phyloP scores from a whole-genome alignment of 768 basidiomycete species.

The Boletus bicolor region DNA sequence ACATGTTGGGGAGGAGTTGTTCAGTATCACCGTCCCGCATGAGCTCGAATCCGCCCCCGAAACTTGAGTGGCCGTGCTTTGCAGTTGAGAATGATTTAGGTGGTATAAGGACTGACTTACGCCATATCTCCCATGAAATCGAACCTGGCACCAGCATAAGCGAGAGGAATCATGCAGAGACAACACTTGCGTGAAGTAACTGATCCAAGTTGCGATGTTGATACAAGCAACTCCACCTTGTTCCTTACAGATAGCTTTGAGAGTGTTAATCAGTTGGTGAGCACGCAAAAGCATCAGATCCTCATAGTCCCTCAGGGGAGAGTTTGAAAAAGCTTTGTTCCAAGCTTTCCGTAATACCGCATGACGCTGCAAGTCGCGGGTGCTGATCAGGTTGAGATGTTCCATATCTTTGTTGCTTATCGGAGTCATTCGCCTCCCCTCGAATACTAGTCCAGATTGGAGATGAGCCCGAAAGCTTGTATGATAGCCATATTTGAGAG shows the following conservation, averaged over 20 bases:
- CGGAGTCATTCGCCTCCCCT: slow-evolving; percentile 22
- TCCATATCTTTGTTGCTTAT: slow-evolving; percentile 10
- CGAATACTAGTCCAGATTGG: slow-evolving; percentile 12
- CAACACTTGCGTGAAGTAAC: slow-evolving; percentile 21
- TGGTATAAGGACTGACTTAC: slow-evolving; percentile 12
- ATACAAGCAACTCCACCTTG: slow-evolving; percentile 7
- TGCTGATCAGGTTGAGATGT: slow-evolving; percentile 13
- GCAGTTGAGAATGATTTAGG: not conserved
- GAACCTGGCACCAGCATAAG: slow-evolving; percentile 12
- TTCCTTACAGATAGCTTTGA: slow-evolving; percentile 12
- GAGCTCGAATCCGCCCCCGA: slow-evolving; percentile 38
- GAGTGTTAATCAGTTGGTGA: slow-evolving; percentile 14
- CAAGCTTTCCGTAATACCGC: slow-evolving; percentile 28
- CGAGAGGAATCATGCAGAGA: not conserved
- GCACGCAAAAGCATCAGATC: slow-evolving; percentile 23
- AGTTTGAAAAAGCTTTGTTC: slow-evolving; percentile 30
- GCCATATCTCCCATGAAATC: slow-evolving; percentile 31
- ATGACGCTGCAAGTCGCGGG: slow-evolving; percentile 22
- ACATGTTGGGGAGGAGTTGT: slow-evolving; percentile 29
- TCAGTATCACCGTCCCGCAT: slow-evolving; percentile 36
- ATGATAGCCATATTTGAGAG: not conserved
- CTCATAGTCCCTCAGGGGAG: slow-evolving; percentile 28
- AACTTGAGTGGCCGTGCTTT: slow-evolving; percentile 22
- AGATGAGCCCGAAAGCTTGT: slow-evolving; percentile 3
- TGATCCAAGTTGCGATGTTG: slow-evolving; percentile 21